phyloP scores from a whole-genome alignment of 176 grass and related monocot genomes.

The Tillandsia leiboldiana region DNA sequence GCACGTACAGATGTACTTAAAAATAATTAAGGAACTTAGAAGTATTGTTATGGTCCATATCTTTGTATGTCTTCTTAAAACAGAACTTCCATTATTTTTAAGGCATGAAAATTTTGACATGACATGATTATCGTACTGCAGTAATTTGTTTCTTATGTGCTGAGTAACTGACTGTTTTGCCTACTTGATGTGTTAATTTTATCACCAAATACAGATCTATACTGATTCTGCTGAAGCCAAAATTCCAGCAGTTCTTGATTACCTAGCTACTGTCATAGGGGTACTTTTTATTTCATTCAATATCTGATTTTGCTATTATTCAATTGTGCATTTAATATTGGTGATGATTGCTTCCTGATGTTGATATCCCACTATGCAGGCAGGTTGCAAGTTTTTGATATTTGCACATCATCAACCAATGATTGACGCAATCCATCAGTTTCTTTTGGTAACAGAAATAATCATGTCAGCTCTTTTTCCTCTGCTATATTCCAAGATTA shows the following conservation, averaged over 20 bases:
- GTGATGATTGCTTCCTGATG: background rate
- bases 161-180: background rate
- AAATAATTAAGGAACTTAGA: background rate
- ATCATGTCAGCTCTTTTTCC: background rate
- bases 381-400: constrained; percentile 92
- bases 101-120: background rate
- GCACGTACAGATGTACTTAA: too few species aligned
- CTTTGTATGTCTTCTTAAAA: background rate
- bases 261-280: constrained; percentile 74
- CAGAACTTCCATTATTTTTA: background rate
- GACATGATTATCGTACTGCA: background rate
- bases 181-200: background rate
- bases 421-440: constrained; percentile 69
- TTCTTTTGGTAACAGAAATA: constrained; percentile 52
- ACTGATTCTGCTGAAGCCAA: constrained; percentile 75
- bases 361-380: constrained; percentile 32
- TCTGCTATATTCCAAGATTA: background rate
- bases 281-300: constrained; percentile 28
- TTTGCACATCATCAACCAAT: constrained; percentile 90
- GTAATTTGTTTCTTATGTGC: background rate
- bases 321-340: background rate
- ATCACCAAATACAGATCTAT: constrained; percentile 54
- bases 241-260: constrained; percentile 89
- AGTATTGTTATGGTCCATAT: background rate
- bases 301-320: constrained; percentile 17